Percentiles rank a stretch among this genome's conserved stretches.
phyloP scores from a whole-genome alignment of 257 asterid species.

The Plectranthus barbatus region DNA sequence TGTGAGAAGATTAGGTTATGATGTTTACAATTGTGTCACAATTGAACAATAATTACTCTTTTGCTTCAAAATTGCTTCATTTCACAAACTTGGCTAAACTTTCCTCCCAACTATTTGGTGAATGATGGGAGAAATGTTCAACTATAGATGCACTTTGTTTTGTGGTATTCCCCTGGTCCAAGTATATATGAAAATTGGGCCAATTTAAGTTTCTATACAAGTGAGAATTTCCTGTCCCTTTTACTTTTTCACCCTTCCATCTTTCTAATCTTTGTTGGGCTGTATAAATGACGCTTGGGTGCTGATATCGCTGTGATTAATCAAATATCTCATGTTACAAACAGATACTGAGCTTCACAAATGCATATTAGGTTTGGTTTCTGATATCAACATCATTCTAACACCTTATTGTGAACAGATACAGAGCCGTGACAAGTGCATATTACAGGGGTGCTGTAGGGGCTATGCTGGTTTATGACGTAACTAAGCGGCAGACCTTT shows the following conservation, averaged over 20 bases:
- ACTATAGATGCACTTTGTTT: not conserved
- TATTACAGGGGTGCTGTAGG: conserved; percentile 83
- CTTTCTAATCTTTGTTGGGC: not conserved
- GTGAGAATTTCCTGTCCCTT: not conserved
- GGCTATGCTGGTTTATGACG: conserved; percentile 68
- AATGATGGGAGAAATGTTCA: not conserved
- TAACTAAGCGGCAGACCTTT: conserved; percentile 62
- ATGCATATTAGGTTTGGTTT: not conserved
- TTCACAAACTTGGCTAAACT: not conserved
- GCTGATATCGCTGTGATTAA: not conserved
- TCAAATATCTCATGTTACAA: not conserved
- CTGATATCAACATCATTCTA: not conserved
- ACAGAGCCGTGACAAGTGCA: conserved; percentile 81
- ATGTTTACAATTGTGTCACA: not conserved
- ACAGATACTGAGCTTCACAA: not conserved
- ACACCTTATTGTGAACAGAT: conserved; percentile 28
- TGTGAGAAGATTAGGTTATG: not conserved
- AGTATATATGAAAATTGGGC: not conserved
- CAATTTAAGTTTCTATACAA: not conserved
- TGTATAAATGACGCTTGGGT: not conserved
- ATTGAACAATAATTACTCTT: not conserved
- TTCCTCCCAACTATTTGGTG: not conserved
- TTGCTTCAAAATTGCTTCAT: not conserved
- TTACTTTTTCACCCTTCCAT: not conserved
- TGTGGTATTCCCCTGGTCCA: not conserved